A percentile compares a stretch with the other conserved stretches of the same genome.
phyloP scores from a whole-genome alignment of 1,139 yeast genomes.

The Hyphopichia burtonii region DNA sequence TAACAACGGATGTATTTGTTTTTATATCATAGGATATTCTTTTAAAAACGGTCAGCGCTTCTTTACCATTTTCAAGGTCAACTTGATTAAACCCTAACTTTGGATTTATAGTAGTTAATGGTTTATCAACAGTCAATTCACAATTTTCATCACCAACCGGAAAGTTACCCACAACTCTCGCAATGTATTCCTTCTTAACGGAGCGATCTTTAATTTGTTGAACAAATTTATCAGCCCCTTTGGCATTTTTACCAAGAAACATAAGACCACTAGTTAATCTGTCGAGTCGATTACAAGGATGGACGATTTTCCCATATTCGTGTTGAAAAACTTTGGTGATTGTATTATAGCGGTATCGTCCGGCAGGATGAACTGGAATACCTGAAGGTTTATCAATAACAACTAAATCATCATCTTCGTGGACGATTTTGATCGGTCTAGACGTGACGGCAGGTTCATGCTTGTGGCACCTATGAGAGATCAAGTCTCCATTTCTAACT shows the following conservation, averaged over 20 bases:
- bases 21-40: conserved; percentile 61
- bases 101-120: conserved; percentile 73
- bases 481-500: conserved; percentile 80
- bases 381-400: conserved; percentile 96
- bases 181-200: conserved; percentile 80
- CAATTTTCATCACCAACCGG: conserved; percentile 40
- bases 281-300: conserved; percentile 91
- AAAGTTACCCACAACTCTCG: conserved; percentile 84
- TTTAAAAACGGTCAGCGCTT: conserved; percentile 53
- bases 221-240: conserved; percentile 77
- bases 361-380: conserved; percentile 95
- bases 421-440: conserved; percentile 66
- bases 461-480: conserved; percentile 78
- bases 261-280: conserved; percentile 90
- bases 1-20: conserved; percentile 64
- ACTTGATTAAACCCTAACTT: conserved; percentile 75
- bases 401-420: conserved; percentile 73
- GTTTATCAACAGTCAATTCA: conserved; percentile 59
- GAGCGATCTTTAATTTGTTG: conserved; percentile 72
- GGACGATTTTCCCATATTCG: conserved; percentile 62
- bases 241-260: conserved; percentile 84
- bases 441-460: conserved; percentile 91
- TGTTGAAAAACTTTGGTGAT: conserved; percentile 78
- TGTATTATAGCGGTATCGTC: conserved; percentile 83
- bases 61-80: conserved; percentile 64